A percentile compares a stretch with the other conserved stretches of the same genome.
Conservation (phyloP, 331 rosid genomes). For the Stylosanthes scabra region DNA sequence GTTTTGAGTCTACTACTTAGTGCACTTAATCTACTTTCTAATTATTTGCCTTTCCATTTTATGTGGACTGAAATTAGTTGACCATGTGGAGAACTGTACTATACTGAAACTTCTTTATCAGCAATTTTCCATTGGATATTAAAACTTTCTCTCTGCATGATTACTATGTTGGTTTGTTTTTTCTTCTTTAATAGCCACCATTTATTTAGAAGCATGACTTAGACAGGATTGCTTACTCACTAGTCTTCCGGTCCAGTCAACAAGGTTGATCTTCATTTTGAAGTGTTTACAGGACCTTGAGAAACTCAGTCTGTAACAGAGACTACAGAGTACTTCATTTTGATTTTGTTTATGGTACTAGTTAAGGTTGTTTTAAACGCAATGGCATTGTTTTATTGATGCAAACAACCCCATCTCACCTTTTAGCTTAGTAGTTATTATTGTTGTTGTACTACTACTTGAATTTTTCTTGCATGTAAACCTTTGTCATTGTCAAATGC, state of each 20-base stretch:
- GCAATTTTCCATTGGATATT: too few relatives aligned
- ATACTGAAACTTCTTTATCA: not conserved
- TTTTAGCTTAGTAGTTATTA: not conserved
- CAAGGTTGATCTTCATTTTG: not conserved
- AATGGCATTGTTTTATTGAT: slow-evolving; percentile 15
- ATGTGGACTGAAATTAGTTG: not conserved
- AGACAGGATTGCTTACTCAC: not conserved
- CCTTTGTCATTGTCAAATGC: slow-evolving; percentile 19
- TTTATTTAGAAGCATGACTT: not conserved
- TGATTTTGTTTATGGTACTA: slow-evolving; percentile 8
- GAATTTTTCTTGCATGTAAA: slow-evolving; percentile 1
- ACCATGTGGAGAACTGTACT: not conserved
- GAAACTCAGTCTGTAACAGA: not conserved
- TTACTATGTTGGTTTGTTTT: not conserved
- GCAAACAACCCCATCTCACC: not conserved
- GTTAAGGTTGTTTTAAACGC: not conserved
- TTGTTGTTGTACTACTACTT: not conserved
- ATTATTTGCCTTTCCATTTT: not conserved
- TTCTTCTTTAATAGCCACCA: not conserved
- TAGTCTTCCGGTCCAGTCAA: not conserved
- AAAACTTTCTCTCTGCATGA: too few relatives aligned
- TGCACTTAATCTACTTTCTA: not conserved
- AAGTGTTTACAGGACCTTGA: not conserved
- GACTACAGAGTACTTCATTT: slow-evolving; percentile 22
- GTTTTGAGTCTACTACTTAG: not conserved